Percentiles rank a stretch among this genome's conserved stretches.
These are phyloP conservation scores for Tricladium varicosporioides DNA, from an alignment of 2,329 filamentous ascomycete genomes.

Conservation along the genomic window DNA sequence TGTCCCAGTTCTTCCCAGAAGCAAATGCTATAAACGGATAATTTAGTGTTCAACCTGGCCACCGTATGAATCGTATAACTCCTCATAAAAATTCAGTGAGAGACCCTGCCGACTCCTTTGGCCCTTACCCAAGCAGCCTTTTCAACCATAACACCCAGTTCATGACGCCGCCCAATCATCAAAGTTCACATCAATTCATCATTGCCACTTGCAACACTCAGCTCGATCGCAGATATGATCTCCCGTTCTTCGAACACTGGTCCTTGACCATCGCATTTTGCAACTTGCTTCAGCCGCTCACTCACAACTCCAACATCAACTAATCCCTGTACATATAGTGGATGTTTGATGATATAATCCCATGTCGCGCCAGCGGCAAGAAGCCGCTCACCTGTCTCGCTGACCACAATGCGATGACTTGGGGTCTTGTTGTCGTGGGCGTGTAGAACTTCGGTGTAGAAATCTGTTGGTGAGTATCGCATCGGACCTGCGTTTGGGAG, in stretches of 20 bases:
- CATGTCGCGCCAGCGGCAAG: constrained; percentile 78
- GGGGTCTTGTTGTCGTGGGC: constrained; percentile 61
- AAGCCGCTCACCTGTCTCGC: constrained; percentile 64
- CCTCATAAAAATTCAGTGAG: too few relatives aligned
- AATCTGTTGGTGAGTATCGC: constrained; percentile 70
- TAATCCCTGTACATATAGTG: constrained; percentile 70
- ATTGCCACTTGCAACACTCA: constrained; percentile 72
- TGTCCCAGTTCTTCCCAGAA: too few relatives aligned
- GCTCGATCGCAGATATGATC: constrained; percentile 72
- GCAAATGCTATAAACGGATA: too few relatives aligned
- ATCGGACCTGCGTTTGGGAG: constrained; percentile 60
- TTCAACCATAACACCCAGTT: constrained; percentile 2
- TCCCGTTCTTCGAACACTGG: constrained; percentile 81
- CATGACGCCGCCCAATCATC: constrained; percentile 9
- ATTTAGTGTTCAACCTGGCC: too few relatives aligned
- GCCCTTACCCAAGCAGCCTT: not conserved
- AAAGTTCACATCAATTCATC: constrained; percentile 68
- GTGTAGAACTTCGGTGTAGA: constrained; percentile 62
- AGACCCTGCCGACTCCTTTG: too few relatives aligned
- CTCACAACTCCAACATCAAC: constrained; percentile 82
- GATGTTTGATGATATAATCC: constrained; percentile 83
- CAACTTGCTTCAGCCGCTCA: constrained; percentile 70
- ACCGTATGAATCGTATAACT: too few relatives aligned
- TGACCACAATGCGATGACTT: constrained; percentile 66
- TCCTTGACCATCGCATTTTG: constrained; percentile 81